Percentiles rank a stretch among this genome's conserved stretches.
phyloP scores from a whole-genome alignment of 352 stramenopile genomes.

The Phytophthora colocasiae region DNA sequence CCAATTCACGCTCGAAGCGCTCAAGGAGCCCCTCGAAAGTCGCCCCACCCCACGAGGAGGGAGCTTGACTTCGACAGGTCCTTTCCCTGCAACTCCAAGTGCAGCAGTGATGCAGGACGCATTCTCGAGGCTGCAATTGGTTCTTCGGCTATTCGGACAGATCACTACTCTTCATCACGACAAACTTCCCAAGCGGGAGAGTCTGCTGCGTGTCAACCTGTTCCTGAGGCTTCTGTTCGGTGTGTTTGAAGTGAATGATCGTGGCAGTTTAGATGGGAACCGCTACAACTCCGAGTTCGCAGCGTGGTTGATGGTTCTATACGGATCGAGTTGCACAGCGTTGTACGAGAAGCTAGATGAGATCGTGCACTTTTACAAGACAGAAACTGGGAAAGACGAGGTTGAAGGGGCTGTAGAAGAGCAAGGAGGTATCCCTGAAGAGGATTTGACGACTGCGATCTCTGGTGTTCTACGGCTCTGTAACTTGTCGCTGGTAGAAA shows the following conservation, averaged over 20 bases:
- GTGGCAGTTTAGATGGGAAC: slow-evolving; percentile 45
- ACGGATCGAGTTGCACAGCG: slow-evolving; percentile 74
- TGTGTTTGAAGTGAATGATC: slow-evolving; percentile 75
- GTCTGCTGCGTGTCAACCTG: slow-evolving; percentile 55
- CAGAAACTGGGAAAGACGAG: slow-evolving; percentile 29
- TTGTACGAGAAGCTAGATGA: slow-evolving; percentile 88
- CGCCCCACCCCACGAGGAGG: slow-evolving; percentile 22
- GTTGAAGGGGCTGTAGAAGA: slow-evolving; percentile 7
- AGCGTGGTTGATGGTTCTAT: slow-evolving; percentile 73
- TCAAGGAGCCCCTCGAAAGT: slow-evolving; percentile 60
- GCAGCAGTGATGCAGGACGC: slow-evolving; percentile 79
- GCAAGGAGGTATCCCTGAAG: slow-evolving; percentile 47
- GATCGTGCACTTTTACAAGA: slow-evolving; percentile 72
- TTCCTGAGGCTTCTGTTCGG: slow-evolving; percentile 63
- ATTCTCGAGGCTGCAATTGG: slow-evolving; percentile 74
- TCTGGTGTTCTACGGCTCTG: slow-evolving; percentile 75
- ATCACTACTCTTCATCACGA: slow-evolving; percentile 75
- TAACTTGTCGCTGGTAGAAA: slow-evolving; percentile 79
- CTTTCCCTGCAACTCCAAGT: slow-evolving; percentile 55
- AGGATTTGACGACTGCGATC: slow-evolving; percentile 68
- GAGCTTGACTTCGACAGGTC: slow-evolving; percentile 1
- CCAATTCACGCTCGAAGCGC: slow-evolving; percentile 60
- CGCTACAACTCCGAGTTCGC: slow-evolving; percentile 44
- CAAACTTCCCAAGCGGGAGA: slow-evolving; percentile 50
- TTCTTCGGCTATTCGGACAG: slow-evolving; percentile 64